Evolutionary conservation across 2,329 filamentous ascomycete genomes (phyloP), one percentile per base, ranked within the genome.

Genomic region (Onygena corvina): DNA sequence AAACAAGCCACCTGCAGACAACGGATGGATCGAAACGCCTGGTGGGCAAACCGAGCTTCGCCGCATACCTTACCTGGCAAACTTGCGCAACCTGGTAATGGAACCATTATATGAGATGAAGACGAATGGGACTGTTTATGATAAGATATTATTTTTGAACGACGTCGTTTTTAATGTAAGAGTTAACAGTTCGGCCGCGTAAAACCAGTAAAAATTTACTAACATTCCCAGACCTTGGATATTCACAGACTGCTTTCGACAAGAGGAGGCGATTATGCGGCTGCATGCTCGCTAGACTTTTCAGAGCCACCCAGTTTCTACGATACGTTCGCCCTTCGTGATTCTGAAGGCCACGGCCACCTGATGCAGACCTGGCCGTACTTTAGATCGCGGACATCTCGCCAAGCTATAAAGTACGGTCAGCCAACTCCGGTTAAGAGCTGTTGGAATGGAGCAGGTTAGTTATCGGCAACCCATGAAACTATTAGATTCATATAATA

Each of bases 241-340:
- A 74, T 77, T 0, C 63, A 73, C 4, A 69, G 74, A 18, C 66
- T 82, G 12, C 66, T 86, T 52, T 73, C 72, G 45, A 83, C 79
- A 2, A 77, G 80, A 56, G 57, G 65, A 12, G 71, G 74, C 4
- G 58, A 67, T 12, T 87, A 86, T 57, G 76, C 80, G 3, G 79
- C 83, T 0, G 81, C 80, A 2, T 88, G 84, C 59, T 81, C 81
- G 0, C 67, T 85, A 30, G 84, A 88, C 65, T 86, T 81, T 58
- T 76, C 79, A 53, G 75, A 76, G 49, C 77, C 80, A 0, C 77
- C 83, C 54, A 71, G 76, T 34, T 84, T 80, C 60, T 87, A 88
- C 63, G 84, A 88, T 61, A 79, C 81, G 0, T 87, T 84, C 61
- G 84, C 83, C 1, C 77, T 81, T 16, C 73, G 84, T 11, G 84